Conservation (phyloP, 345 rosid species). For the Linum trigynum region DNA sequence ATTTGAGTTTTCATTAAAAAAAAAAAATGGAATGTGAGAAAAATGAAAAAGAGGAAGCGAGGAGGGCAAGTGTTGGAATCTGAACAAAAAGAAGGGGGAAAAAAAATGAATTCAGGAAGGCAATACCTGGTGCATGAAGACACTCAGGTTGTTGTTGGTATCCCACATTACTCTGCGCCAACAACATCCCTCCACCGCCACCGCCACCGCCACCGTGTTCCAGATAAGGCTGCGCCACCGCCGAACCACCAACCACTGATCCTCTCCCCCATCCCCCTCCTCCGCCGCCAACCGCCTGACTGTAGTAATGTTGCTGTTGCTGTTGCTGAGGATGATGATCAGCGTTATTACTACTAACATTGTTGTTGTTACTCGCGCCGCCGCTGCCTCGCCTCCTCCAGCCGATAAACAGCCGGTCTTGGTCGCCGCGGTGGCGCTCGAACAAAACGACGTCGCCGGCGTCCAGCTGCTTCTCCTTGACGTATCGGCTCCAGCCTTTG, state of each 20-base stretch:
- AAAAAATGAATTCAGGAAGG: constrained; percentile 6
- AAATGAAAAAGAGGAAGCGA: not conserved
- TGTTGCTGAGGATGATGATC: not conserved
- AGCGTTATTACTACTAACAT: not conserved
- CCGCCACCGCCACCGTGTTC: not conserved
- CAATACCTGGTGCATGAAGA: constrained; percentile 54
- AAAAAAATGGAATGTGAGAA: not conserved
- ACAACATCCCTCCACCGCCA: not conserved
- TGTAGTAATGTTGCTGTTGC: no score
- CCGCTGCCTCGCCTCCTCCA: constrained; percentile 1
- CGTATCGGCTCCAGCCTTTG: constrained; percentile 6
- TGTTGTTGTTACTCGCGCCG: not conserved
- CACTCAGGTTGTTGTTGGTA: constrained; percentile 35
- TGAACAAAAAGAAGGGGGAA: no score
- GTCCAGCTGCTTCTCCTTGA: constrained; percentile 5
- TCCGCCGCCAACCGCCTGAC: not conserved
- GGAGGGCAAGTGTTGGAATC: not conserved
- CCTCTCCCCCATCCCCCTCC: not conserved
- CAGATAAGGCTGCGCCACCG: not conserved
- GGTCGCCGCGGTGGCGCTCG: not conserved
- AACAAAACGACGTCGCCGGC: constrained; percentile 3
- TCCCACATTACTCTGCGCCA: constrained; percentile 12
- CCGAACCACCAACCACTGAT: not conserved
- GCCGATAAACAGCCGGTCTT: not conserved
- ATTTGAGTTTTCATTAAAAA: not conserved